These are phyloP conservation scores for Periconia macrospinosa DNA, from an alignment of 2,329 filamentous ascomycete species.

Conservation along the genomic window DNA sequence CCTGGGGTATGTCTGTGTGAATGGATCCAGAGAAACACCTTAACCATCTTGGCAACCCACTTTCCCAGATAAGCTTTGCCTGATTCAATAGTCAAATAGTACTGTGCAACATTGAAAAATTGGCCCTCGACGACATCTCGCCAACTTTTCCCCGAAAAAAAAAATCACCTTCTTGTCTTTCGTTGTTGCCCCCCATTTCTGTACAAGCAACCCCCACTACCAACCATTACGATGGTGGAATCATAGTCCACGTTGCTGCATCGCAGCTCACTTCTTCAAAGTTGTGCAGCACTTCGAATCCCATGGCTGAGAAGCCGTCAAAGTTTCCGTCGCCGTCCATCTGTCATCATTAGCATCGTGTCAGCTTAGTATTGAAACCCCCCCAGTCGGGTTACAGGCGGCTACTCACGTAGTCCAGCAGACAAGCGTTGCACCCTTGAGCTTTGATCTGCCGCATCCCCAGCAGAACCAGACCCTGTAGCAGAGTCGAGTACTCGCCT, in stretches of 20 bases:
- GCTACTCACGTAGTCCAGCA: slow-evolving; percentile 76
- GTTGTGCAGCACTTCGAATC: slow-evolving; percentile 75
- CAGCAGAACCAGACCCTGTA: slow-evolving; percentile 79
- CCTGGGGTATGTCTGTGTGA: background rate
- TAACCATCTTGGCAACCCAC: background rate
- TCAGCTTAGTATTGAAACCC: background rate
- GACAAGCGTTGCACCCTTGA: slow-evolving; percentile 70
- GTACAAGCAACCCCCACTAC: background rate
- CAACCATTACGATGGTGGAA: slow-evolving; percentile 45
- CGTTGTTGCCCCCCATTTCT: background rate
- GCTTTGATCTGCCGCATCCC: slow-evolving; percentile 81
- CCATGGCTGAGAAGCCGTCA: slow-evolving; percentile 76
- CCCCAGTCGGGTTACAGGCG: background rate
- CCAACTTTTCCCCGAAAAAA: background rate
- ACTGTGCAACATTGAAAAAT: background rate
- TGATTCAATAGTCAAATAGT: background rate
- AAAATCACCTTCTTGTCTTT: background rate
- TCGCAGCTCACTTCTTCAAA: slow-evolving; percentile 81
- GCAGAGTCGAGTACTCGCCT: slow-evolving; percentile 68
- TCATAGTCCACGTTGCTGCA: slow-evolving; percentile 63
- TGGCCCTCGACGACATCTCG: background rate
- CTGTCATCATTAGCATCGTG: slow-evolving; percentile 48
- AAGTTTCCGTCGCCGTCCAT: slow-evolving; percentile 71
- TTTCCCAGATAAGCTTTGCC: background rate
- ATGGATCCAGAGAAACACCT: background rate